These are phyloP conservation scores for Aspergillus diversus DNA, from an alignment of 495 filamentous ascomycete species.

Conservation along the genomic window DNA sequence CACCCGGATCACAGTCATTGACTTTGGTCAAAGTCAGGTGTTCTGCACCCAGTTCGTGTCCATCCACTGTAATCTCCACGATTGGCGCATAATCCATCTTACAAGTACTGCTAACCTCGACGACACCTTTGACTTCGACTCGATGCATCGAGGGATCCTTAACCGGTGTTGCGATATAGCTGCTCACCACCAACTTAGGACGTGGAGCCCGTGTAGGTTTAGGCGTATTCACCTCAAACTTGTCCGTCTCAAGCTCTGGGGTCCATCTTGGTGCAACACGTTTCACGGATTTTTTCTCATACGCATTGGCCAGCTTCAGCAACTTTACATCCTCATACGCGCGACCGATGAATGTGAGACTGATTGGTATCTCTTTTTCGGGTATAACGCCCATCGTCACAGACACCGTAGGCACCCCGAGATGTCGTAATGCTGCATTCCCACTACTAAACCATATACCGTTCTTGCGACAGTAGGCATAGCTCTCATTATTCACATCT, in stretches of 20 bases:
- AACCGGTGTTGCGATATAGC: background rate
- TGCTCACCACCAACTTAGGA: background rate
- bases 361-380: constrained; percentile 18
- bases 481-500: constrained; percentile 14
- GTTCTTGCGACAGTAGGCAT: constrained; percentile 16
- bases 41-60: background rate
- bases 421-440: constrained; percentile 16
- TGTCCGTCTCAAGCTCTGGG: constrained; percentile 3
- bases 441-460: constrained; percentile 25
- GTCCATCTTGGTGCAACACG: background rate
- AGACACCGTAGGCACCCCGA: constrained; percentile 21
- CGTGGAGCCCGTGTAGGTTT: background rate
- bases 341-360: constrained; percentile 21
- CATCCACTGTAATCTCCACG: background rate
- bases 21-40: background rate
- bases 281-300: constrained; percentile 23
- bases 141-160: background rate
- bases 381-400: constrained; percentile 23
- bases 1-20: background rate
- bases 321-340: constrained; percentile 22
- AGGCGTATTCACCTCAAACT: background rate
- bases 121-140: background rate
- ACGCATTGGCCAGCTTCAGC: constrained; percentile 34
- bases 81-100: background rate
- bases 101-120: background rate